Percentiles rank a stretch among this genome's conserved stretches.
Evolutionary conservation across 805 yeast species (phyloP).

Genomic region (Metschnikowia aberdeeniae): DNA sequence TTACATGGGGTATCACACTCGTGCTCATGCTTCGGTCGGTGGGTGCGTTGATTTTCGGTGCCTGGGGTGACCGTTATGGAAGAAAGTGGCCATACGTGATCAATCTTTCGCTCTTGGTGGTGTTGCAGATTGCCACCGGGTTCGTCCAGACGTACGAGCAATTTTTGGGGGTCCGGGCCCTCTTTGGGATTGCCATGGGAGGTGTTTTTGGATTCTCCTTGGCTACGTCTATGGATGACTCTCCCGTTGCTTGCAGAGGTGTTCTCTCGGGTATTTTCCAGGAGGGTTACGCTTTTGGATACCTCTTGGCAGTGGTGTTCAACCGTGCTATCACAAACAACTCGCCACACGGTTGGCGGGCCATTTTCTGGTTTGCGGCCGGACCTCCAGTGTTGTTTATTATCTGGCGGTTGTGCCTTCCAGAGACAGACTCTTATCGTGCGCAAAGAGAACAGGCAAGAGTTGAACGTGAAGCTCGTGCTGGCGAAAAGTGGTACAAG

Average conservation of each 20-base stretch:
- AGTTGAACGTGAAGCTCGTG: constrained; percentile 5
- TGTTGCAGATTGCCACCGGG: constrained; percentile 61
- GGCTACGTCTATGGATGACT: constrained; percentile 64
- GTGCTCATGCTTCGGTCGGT: constrained; percentile 66
- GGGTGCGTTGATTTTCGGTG: constrained; percentile 61
- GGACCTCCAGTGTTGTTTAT: constrained; percentile 60
- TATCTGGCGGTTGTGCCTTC: constrained; percentile 49
- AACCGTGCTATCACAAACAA: constrained; percentile 52
- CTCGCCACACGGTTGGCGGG: constrained; percentile 56
- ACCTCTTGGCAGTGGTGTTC: constrained; percentile 60
- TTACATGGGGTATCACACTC: constrained; percentile 69
- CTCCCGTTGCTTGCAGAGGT: constrained; percentile 55
- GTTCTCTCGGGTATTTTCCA: constrained; percentile 67
- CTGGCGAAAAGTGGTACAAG: constrained; percentile 10
- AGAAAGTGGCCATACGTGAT: constrained; percentile 54
- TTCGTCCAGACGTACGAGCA: constrained; percentile 53
- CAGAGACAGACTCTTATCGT: constrained; percentile 58
- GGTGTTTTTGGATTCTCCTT: constrained; percentile 65
- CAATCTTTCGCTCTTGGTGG: constrained; percentile 44
- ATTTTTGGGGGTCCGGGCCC: constrained; percentile 58
- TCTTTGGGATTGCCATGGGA: constrained; percentile 69
- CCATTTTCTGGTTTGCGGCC: constrained; percentile 67
- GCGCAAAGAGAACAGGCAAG: constrained; percentile 12
- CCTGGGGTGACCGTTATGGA: constrained; percentile 56
- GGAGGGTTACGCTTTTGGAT: constrained; percentile 76